A percentile compares a stretch with the other conserved stretches of the same genome.
Evolutionary conservation across 2,329 filamentous ascomycete genomes (phyloP).

Genomic region (Hymenoscyphus repandus): DNA sequence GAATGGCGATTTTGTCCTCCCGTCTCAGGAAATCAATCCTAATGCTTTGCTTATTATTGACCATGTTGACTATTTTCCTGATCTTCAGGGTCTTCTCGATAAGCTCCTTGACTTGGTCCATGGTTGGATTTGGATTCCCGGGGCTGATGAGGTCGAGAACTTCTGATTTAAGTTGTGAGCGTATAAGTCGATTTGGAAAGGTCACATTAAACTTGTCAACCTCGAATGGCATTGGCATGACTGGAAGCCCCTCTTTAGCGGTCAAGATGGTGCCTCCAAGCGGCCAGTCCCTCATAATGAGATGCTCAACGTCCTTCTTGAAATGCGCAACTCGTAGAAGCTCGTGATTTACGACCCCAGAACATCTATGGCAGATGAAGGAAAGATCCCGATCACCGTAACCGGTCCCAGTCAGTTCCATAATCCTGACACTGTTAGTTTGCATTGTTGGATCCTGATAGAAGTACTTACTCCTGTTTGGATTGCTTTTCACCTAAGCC

Average conservation of each 20-base stretch:
- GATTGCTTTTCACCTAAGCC: conserved; percentile 34
- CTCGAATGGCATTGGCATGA: conserved; percentile 25
- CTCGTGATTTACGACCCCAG: conserved; percentile 47
- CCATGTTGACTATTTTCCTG: conserved; percentile 34
- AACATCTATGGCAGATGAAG: conserved; percentile 47
- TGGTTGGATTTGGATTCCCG: conserved; percentile 33
- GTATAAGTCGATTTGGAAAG: conserved; percentile 57
- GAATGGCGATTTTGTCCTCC: conserved; percentile 41
- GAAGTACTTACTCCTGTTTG: conserved; percentile 27
- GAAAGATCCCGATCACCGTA: conserved; percentile 56
- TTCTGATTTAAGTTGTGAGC: conserved; percentile 37
- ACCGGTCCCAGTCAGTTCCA: conserved; percentile 42
- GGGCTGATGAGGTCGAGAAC: conserved; percentile 37
- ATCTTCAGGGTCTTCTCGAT: conserved; percentile 44
- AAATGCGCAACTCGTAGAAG: conserved; percentile 59
- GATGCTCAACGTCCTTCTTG: conserved; percentile 44
- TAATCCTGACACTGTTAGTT: conserved; percentile 14
- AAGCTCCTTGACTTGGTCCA: conserved; percentile 45
- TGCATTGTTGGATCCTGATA: not conserved
- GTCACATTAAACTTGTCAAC: conserved; percentile 30
- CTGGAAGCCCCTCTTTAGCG: conserved; percentile 45
- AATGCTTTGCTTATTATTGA: conserved; percentile 32
- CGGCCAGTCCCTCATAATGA: conserved; percentile 44
- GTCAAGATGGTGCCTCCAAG: conserved; percentile 66
- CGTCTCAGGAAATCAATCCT: conserved; percentile 20